Conservation (phyloP, 352 stramenopile genomes). For the Pythium biforme region DNA sequence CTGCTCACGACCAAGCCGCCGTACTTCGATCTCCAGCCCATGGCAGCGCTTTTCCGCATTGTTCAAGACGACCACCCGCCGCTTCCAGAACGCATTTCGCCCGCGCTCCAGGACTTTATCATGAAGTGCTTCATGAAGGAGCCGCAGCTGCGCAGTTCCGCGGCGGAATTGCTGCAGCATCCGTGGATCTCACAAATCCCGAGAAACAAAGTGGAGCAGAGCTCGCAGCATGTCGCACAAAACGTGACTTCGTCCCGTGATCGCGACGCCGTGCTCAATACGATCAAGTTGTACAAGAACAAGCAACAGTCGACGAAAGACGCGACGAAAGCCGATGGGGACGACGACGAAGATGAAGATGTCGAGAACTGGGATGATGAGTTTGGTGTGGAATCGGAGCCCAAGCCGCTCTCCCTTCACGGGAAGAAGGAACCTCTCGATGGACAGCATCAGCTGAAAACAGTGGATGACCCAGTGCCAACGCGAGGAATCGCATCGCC, state of each 20-base stretch:
- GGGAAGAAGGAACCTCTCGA: neutral
- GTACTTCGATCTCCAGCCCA: constrained; percentile 91
- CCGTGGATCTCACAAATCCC: constrained; percentile 91
- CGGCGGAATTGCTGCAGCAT: constrained; percentile 83
- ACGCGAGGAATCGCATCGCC: neutral
- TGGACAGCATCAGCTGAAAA: neutral
- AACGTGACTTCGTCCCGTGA: constrained; percentile 77
- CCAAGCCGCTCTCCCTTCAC: constrained; percentile 31
- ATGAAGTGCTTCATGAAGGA: constrained; percentile 94
- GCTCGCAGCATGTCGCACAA: constrained; percentile 73
- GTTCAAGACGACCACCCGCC: constrained; percentile 92
- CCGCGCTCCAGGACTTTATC: constrained; percentile 90
- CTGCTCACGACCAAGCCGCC: constrained; percentile 91
- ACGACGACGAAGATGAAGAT: constrained; percentile 30
- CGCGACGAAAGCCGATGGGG: neutral
- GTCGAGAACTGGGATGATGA: constrained; percentile 86
- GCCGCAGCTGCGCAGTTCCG: constrained; percentile 71
- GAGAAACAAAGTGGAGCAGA: constrained; percentile 87
- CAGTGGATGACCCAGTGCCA: neutral
- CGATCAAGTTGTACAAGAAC: constrained; percentile 79
- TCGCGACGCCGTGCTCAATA: constrained; percentile 80
- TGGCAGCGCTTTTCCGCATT: constrained; percentile 91
- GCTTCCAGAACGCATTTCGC: constrained; percentile 86
- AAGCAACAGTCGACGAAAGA: constrained; percentile 23
- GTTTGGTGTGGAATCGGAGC: constrained; percentile 45